Evolutionary conservation across 2,329 filamentous ascomycete species (phyloP), one percentile per base, ranked within the genome.

Genomic region (Myriosclerotinia scirpicola): DNA sequence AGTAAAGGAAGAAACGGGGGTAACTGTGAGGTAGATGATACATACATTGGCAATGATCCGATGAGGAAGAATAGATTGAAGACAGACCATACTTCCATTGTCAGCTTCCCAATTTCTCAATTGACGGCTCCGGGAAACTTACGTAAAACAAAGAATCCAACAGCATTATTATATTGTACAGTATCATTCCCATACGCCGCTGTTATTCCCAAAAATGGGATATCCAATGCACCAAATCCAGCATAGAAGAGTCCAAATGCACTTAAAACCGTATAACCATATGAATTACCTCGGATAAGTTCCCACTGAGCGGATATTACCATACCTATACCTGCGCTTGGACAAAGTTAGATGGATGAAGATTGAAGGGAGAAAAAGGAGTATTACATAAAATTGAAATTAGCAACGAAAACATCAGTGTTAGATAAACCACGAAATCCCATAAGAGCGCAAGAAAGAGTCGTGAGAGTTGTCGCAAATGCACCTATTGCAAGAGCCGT

Each of bases 281-380:
- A 84, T 0, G 80, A 81, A 63, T 85, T 85, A 0, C 83, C 83
- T 14, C 80, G 75, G 0, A 81, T 79, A 0, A 85, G 73, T 71
- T 85, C 83, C 83, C 83, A 86, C 70, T 85, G 83, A 6, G 84
- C 84, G 0, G 82, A 81, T 1, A 86, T 76, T 0, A 86, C 76
- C 68, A 86, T 78, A 0, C 83, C 83, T 61, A 85, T 79, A 0
- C 80, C 82, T 11, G 77, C 76, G 22, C 77, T 70, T 58, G 15
- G 83, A 68, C 85, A 22, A 14, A 5, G 46, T 48, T 34, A 59
- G 11, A 22, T 22, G 42, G 12, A 56, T 42, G 7, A 20, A 11
- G 5, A 9, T 2, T 48, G 5, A 36, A 34, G 12, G 26, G 42
- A 34, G 26, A 46, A 11, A 20, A 58, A 8, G 6, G 15, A 5